These are phyloP conservation scores for Astragalus glycyphyllos DNA, from an alignment of 306 rosid genomes.

Conservation along the genomic window DNA sequence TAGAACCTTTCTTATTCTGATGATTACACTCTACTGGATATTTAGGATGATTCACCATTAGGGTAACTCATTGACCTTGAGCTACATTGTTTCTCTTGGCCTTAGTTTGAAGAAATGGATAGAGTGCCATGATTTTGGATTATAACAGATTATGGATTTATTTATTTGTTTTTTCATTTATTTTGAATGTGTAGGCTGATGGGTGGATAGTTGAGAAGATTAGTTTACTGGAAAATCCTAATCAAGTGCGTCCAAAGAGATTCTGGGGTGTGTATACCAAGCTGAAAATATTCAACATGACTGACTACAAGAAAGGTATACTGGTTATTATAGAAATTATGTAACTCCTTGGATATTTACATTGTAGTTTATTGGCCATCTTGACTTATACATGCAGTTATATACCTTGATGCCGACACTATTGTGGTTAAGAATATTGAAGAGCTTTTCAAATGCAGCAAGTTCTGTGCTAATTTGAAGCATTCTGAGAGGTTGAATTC, in stretches of 20 bases:
- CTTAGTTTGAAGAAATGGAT: too few species aligned
- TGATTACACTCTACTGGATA: too few species aligned
- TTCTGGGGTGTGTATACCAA: conserved; percentile 99
- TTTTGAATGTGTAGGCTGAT: conserved; percentile 70
- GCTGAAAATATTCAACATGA: conserved; percentile 96
- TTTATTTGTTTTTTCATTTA: neutral
- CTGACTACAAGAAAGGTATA: conserved; percentile 82
- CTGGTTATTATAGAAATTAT: conserved; percentile 24
- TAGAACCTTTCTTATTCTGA: too few species aligned
- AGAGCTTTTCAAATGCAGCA: conserved; percentile 82
- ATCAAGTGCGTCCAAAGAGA: conserved; percentile 88
- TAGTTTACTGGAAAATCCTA: conserved; percentile 88
- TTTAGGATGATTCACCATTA: too few species aligned
- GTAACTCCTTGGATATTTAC: conserved; percentile 1
- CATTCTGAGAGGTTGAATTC: conserved; percentile 95
- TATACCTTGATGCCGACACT: conserved; percentile 90
- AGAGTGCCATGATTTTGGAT: too few species aligned
- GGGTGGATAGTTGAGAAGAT: conserved; percentile 98
- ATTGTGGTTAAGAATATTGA: conserved; percentile 78
- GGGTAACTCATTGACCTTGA: too few species aligned
- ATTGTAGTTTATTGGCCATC: conserved; percentile 20
- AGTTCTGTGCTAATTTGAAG: conserved; percentile 92
- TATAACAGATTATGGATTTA: neutral
- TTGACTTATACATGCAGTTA: conserved; percentile 60
- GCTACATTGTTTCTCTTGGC: too few species aligned